Conservation (phyloP, 345 rosid genomes). For the Salix viminalis region DNA sequence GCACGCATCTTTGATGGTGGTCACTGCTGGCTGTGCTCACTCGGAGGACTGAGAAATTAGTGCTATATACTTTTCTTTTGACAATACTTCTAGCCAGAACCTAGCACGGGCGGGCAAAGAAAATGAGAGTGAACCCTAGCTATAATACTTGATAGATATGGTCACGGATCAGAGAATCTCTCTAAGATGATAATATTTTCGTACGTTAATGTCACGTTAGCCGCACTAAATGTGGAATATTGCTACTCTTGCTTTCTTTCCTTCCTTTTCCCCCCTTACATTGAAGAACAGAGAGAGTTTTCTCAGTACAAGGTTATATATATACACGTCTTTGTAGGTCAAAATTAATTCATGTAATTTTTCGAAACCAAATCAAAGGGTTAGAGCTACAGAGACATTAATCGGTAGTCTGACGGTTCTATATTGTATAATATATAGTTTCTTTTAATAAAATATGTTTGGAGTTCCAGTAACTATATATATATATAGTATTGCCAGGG, state of each 20-base stretch:
- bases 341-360: no score
- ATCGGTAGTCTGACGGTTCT: no score
- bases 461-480: no score
- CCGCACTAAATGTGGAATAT: constrained; percentile 2
- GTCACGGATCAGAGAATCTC: constrained; percentile 21
- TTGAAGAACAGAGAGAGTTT: not conserved
- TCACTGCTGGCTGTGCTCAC: not conserved
- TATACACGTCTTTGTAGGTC: no score
- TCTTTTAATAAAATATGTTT: no score
- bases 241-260: not conserved
- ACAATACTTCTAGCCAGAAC: not conserved
- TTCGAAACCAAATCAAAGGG: no score
- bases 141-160: no score
- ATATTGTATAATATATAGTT: no score
- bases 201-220: not conserved
- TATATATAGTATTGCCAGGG: no score
- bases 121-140: not conserved
- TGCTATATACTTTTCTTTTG: not conserved
- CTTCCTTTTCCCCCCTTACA: not conserved
- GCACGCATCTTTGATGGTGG: not conserved
- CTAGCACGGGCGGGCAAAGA: constrained; percentile 1
- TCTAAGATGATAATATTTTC: not conserved
- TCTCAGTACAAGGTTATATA: no score
- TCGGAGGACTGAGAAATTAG: not conserved
- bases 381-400: no score